phyloP scores from a whole-genome alignment of 352 stramenopile species.

The Phytophthora citrophthora region DNA sequence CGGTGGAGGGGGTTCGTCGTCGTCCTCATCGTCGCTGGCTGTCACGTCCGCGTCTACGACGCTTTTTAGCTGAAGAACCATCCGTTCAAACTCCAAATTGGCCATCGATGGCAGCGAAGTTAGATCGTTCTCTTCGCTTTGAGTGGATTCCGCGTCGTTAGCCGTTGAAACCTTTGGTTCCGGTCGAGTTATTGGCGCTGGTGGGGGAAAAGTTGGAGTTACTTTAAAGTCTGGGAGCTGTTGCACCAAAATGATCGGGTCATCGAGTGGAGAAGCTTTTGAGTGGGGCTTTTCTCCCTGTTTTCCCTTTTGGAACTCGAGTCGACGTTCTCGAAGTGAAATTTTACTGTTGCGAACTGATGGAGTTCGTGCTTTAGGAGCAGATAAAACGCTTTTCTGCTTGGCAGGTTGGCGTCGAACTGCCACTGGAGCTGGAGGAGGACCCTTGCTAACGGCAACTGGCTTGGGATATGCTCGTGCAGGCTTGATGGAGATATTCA shows the following conservation, averaged over 20 bases:
- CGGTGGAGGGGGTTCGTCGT: conserved; percentile 45
- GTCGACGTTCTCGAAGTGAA: conserved; percentile 29
- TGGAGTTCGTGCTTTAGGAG: conserved; percentile 10
- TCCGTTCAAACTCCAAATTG: conserved; percentile 78
- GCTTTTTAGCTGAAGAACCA: conserved; percentile 78
- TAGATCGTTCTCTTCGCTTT: conserved; percentile 23
- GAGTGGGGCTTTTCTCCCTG: conserved; percentile 12
- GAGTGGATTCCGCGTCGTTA: conserved; percentile 10
- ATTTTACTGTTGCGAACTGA: conserved; percentile 8
- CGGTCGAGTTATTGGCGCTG: conserved; percentile 26
- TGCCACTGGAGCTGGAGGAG: conserved; percentile 20
- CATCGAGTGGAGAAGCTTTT: conserved; percentile 49
- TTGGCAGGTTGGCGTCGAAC: conserved; percentile 17
- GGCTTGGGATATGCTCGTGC: conserved; percentile 29
- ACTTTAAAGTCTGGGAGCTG: conserved; percentile 55
- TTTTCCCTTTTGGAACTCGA: conserved; percentile 49
- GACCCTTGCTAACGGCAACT: conserved; percentile 9
- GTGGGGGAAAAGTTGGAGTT: conserved; percentile 13
- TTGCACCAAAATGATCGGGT: conserved; percentile 77
- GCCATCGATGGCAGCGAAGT: conserved; percentile 26
- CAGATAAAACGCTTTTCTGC: conserved; percentile 14
- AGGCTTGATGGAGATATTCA: conserved; percentile 6
- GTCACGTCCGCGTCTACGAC: conserved; percentile 46
- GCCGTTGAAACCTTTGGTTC: conserved; percentile 20
- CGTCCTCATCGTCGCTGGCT: conserved; percentile 41